Base-by-base conservation (phyloP, 2,329 filamentous ascomycete species). In the Diaporthe sp. region DNA sequence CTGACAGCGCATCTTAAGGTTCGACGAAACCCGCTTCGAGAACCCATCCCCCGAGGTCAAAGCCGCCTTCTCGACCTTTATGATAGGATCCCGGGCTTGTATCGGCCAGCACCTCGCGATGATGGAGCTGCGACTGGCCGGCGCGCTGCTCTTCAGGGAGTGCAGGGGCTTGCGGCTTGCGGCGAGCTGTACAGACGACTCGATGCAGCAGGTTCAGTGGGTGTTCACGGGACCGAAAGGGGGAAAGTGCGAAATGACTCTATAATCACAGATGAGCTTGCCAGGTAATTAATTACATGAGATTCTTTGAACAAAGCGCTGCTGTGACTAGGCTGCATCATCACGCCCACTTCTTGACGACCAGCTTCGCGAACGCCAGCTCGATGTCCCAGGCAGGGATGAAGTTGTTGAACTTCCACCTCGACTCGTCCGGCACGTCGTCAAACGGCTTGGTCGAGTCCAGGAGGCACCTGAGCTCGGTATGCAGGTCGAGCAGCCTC, bases 61-160 rank as follows among this genome's bases (percentile, higher is more conserved):
- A 73, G 83, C 84, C 9, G 85, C 86, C 0, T 89, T 85, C 72
- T 83, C 87, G 68, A 86, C 88, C 0, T 90, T 90, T 77, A 88
- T 88, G 3, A 86, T 84, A 15, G 89, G 89, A 1, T 84, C 88
- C 0, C 83, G 88, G 31, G 85, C 86, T 4, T 90, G 89, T 77
- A 82, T 91, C n/a, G 89, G 88, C 8, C 83, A 88, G 31, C 86
- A 89, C 73, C 83, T 90, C 20, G 89, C 89, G 0, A 82, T 84
- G 57, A 88, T 89, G 82, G 88, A 90, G 77, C 76, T 90, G 39
- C 82, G 87, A 10, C 85, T 88, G 63, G 87, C 85, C 0, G 82
- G 84, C 1, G 85, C 87, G 0, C 80, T 85, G 37, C 87, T 90
- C 79, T 88, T 89, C 79, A 81, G 85, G 53, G 76, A 78, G 58